These are phyloP conservation scores for Silene latifolia DNA, from an alignment of 148 eudicot genomes.

Conservation along the genomic window DNA sequence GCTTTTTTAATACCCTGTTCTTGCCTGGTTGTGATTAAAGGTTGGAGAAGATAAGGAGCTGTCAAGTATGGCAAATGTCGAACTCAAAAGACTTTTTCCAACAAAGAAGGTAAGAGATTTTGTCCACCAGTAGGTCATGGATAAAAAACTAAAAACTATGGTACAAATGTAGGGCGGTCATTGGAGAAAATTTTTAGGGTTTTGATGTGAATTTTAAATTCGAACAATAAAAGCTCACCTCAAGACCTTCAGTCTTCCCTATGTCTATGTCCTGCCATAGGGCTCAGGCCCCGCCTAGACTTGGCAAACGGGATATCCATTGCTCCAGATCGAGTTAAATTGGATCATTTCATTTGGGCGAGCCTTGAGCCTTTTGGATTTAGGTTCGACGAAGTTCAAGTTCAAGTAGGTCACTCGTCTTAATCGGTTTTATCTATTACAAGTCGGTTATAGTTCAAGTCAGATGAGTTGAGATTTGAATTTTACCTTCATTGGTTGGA, in stretches of 20 bases:
- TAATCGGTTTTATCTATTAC: too few relatives aligned
- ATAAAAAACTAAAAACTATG: background rate
- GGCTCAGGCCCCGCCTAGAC: too few relatives aligned
- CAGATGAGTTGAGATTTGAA: too few relatives aligned
- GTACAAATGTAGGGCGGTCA: background rate
- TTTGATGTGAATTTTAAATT: background rate
- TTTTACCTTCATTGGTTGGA: too few relatives aligned
- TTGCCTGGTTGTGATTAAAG: slow-evolving; percentile 28
- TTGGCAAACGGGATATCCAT: background rate
- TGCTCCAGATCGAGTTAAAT: background rate
- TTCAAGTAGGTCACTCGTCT: background rate
- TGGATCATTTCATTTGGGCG: background rate
- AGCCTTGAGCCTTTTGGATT: background rate
- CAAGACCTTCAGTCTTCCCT: background rate
- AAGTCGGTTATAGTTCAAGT: too few relatives aligned
- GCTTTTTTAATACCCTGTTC: background rate
- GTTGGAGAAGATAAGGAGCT: slow-evolving; percentile 91
- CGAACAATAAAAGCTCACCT: background rate
- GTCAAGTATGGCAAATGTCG: slow-evolving; percentile 65
- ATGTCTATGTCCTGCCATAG: too few relatives aligned
- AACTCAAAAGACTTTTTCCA: slow-evolving; percentile 66
- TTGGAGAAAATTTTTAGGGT: background rate
- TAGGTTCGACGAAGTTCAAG: background rate
- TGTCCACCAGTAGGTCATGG: background rate
- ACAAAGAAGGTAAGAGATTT: slow-evolving; percentile 46